Base-by-base conservation (phyloP, 1,284 basidiomycete genomes). In the Vanrija pseudolonga region DNA sequence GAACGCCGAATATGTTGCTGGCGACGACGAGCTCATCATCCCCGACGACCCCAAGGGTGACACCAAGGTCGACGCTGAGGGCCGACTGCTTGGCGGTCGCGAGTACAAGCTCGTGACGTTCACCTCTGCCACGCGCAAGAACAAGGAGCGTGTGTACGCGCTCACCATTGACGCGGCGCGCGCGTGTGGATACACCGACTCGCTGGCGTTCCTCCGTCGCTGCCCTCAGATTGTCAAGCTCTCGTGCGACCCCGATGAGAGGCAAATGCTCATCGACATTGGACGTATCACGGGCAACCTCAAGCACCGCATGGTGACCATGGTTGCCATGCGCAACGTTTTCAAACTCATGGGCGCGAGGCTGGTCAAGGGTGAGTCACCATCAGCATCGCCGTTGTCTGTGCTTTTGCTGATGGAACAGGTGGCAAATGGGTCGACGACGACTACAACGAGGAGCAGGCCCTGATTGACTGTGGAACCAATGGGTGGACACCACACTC, bases 111-210 rank as follows among this genome's bases (percentile, higher is more conserved):
- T 91, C 1, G 80, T 84, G 47, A 94, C 93, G 1, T 97, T 98
- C 69, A 79, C 83, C 15, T 84, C 93, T 1, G 86, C 90, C 0
- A 83, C 83, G 48, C 84, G 94, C 53, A 82, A 68, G 0, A 79
- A 97, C 69, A 86, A 90, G 6, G 83, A 90, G 47, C 84, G 88
- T 48, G 81, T 86, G 59, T 98, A 97, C 78, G 90, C 96, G 82
- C 87, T 98, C 43, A 91, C 95, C 12, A 97, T 98, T 60, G 95
- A 98, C 68, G 94, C 93, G 5, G 95, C 95, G 0, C 85, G 95
- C 23, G 90, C 90, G 4, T 93, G 90, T 39, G 96, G 95, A 2
- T 98, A 93, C 77, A 85, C 91, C 53, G 96, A 98, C 76, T 97
- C 94, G 9, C 80, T 98, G 12, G 97, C 96, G 75, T 97, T 98